Base-by-base conservation (phyloP, 2,329 filamentous ascomycete species). In the Venturia aucupariae region DNA sequence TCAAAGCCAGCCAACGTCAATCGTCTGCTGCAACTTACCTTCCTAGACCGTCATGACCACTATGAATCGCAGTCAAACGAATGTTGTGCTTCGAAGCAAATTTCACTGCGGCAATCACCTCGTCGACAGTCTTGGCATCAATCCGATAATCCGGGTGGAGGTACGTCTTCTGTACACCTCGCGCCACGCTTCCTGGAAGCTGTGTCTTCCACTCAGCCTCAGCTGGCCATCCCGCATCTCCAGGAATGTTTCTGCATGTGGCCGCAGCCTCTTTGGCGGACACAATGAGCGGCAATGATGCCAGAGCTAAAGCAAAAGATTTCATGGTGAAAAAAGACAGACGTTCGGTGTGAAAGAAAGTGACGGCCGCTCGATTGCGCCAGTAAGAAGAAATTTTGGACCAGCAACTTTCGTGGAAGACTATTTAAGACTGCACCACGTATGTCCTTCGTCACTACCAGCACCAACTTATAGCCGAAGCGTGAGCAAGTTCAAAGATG, bases 11-110 rank as follows among this genome's bases (percentile, higher is more conserved):
- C 41, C 19, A 17, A 15, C 2, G 6, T 19, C 3, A 4, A 22
- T 38, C 17, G n/a, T 1, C 7, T 4, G n/a, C 2, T 55, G 4
- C 22, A 38, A 55, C 41, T 1, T 65, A 65, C 51, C 65, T 30
- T 15, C 42, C 65, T 15, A 66, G 65, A 42, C 30, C 30, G 41
- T 65, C 78, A 68, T 84, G 82, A 35, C 80, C 81, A 0, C 81
- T 84, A 72, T 84, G 81, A 65, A 76, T 76, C 60, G 83, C 74
- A 44, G 82, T 77, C n/a, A 83, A 71, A 2, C 81, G 81, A 55
- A 83, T 73, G 68, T 82, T 81, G 11, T 74, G 68, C 38, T 74
- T 75, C 6, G 75, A 74, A 17, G 80, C 79, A 67, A 82, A 79
- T 66, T 80, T 80, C 48, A 82, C 70, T 0, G 78, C 75, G 1